Base-by-base conservation (phyloP, 2,329 filamentous ascomycete species). In the Trichophyton rubrum region DNA sequence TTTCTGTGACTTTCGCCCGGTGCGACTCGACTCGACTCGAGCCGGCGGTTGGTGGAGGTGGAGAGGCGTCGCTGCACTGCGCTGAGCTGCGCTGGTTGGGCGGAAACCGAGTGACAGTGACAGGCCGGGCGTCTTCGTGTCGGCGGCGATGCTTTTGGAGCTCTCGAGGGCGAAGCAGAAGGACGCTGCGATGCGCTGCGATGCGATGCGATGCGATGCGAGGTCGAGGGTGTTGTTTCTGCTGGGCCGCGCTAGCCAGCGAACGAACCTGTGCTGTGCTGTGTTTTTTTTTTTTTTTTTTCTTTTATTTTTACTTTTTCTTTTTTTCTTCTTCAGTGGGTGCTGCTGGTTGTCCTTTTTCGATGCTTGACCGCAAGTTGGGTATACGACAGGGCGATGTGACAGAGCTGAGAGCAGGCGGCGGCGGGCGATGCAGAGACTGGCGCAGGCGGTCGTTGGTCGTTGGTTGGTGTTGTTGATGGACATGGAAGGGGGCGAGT, bases 351-450 rank as follows among this genome's bases (percentile, higher is more conserved):
- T 38, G 9, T 38, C 9, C 33, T 38, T 9, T 38, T 38, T 35
- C 15, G 17, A 9, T 40, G 35, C 60, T 43, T 61, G 62, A 63
- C 62, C 62, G 62, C 60, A 63, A 63, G 60, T 63, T 63, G 62
- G 62, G 62, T 60, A 60, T 30, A 59, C 51, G 33, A 30, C 33
- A 38, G 33, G 51, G 24, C 9, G 17, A 56, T 30, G 51, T 38
- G 51, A 56, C 20, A 24, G 43, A 47, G 43, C 43, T 7, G 27
- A 13, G 9, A 38, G 33, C 33, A 13, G 9, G 8, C 33, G 33
- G 8, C 33, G 33, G 11, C 33, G 9, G 33, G 20, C 9, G 43
- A 9, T 47, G 43, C 43, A 47, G 43, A 47, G 17, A 24, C 43
- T 47, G 43, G 22, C 43, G 43, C 22, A 47, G 43, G 43, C 20